Evolutionary conservation across 2,329 filamentous ascomycete species (phyloP).

Genomic region (Stagonosporopsis cucurbitacearum): DNA sequence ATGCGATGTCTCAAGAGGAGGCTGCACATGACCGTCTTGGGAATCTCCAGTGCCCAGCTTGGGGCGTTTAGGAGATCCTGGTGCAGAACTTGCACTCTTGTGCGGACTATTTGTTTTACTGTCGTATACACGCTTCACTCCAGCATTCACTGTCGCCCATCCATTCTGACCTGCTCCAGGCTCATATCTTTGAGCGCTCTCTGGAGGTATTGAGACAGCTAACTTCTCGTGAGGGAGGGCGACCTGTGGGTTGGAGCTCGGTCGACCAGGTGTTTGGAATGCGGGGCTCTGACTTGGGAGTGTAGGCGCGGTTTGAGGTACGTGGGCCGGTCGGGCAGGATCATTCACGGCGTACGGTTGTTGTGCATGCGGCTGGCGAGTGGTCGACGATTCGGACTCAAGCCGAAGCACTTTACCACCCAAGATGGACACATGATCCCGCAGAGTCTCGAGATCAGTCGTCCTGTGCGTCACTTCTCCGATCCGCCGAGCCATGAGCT

Average conservation of each 20-base stretch:
- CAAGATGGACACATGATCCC: conserved; percentile 56
- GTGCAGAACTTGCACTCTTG: conserved; percentile 26
- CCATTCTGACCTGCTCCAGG: conserved; percentile 34
- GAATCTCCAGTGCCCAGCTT: conserved; percentile 45
- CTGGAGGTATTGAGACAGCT: conserved; percentile 20
- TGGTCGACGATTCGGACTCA: conserved; percentile 5
- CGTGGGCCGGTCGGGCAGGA: conserved; percentile 24
- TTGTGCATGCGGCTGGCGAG: conserved; percentile 2
- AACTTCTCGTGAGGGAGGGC: conserved; percentile 24
- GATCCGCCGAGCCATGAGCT: conserved; percentile 54
- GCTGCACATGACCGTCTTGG: conserved; percentile 14
- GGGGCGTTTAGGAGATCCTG: conserved; percentile 55
- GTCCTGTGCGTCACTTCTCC: conserved; percentile 51
- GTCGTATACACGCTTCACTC: conserved; percentile 48
- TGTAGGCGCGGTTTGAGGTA: conserved; percentile 19
- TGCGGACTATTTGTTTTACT: conserved; percentile 46
- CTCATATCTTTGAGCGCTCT: conserved; percentile 29
- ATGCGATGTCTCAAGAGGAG: conserved; percentile 21
- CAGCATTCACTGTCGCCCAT: conserved; percentile 55
- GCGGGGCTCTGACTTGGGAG: background rate
- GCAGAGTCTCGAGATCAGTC: conserved; percentile 56
- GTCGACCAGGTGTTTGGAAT: conserved; percentile 24
- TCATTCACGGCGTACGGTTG: conserved; percentile 2
- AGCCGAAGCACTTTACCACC: conserved; percentile 54
- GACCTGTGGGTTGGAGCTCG: conserved; percentile 21